Evolutionary conservation across 345 rosid species (phyloP).

Genomic region (rapeseed (Brassica napus)): Da-Ae NC_063452.1:50689001-50689500

Average conservation of each 20-base stretch:
- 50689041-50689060: background rate
- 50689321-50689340: slow-evolving; percentile 28
- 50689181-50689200: background rate
- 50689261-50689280: background rate
- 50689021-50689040: background rate
- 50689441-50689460: background rate
- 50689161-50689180: background rate
- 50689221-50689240: background rate
- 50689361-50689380: background rate
- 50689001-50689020: background rate
- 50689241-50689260: background rate
- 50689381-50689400: slow-evolving; percentile 36
- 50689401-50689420: slow-evolving; percentile 29
- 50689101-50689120: background rate
- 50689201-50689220: background rate
- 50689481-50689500: background rate
- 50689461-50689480: background rate
- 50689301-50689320: slow-evolving; percentile 10
- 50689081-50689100: background rate
- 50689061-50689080: background rate
- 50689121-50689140: background rate
- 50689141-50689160: background rate
- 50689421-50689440: background rate
- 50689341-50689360: slow-evolving; percentile 17
- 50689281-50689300: background rate